Conservation (phyloP, 2,329 filamentous ascomycete genomes). For the Exophiala alcalophila region DNA sequence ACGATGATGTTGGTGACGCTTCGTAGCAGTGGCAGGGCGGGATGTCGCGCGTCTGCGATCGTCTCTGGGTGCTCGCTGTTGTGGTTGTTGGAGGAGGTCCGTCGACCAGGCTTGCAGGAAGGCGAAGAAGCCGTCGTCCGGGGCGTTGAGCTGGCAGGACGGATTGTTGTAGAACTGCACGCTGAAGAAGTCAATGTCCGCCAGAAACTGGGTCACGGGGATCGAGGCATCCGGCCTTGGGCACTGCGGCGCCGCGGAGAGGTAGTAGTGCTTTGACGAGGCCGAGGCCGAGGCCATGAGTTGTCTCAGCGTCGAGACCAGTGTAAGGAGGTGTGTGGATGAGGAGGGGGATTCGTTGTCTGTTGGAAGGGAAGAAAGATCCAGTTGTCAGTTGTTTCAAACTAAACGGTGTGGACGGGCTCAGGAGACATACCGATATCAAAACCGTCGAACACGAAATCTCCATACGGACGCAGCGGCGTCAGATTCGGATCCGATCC, state of each 20-base stretch:
- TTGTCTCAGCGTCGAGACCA: constrained; percentile 19
- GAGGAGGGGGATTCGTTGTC: constrained; percentile 25
- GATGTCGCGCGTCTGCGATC: neutral
- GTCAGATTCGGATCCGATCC: constrained; percentile 33
- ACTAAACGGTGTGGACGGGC: constrained; percentile 28
- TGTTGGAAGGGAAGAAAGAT: constrained; percentile 14
- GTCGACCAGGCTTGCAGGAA: constrained; percentile 22
- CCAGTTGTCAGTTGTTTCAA: constrained; percentile 20
- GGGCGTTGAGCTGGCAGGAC: constrained; percentile 18
- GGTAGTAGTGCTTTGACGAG: constrained; percentile 43
- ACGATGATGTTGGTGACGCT: neutral
- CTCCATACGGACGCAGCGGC: constrained; percentile 49
- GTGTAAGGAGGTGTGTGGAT: constrained; percentile 5
- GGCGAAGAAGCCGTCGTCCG: constrained; percentile 19
- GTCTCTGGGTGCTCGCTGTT: neutral
- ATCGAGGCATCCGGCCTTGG: constrained; percentile 42
- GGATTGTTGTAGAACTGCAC: constrained; percentile 32
- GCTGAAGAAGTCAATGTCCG: constrained; percentile 24
- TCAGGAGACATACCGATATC: constrained; percentile 46
- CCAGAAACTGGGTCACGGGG: constrained; percentile 17
- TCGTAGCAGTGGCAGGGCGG: too few species aligned
- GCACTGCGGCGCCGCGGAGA: constrained; percentile 56
- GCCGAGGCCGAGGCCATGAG: constrained; percentile 16
- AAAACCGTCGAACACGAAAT: constrained; percentile 50
- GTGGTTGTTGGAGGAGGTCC: constrained; percentile 4